Base-by-base conservation (phyloP, 83 land plant species). In the Picea abies region DNA sequence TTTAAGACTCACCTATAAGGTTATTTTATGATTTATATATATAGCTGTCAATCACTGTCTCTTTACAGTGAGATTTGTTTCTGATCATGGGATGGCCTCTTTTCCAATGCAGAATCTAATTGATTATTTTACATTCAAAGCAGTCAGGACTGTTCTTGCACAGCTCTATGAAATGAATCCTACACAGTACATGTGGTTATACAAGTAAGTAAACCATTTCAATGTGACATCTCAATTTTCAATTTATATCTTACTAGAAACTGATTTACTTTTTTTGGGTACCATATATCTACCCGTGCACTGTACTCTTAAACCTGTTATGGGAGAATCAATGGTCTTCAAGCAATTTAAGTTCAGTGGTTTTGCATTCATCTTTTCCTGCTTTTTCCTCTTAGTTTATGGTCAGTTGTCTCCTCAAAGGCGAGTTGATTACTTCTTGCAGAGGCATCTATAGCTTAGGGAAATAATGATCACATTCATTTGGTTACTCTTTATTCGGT, bases 111-210 rank as follows among this genome's bases (percentile, higher is more conserved):
- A 97, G 99, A 94, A 96, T 87, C 85, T 96, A 5, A 88, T 90
- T 1, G 93, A 97, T 76, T 97, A 92, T 81, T 97, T 97, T 85
- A 97, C 99, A 16, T 93, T 87, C 90, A 97, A 96, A 81, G 98
- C 99, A 39, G 93, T 92, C 47, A 91, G 93, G 84, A 94, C 97
- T 62, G 98, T 97, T 64, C 87, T 97, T 63, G 86, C 90, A 79
- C 99, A 97, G 86, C 97, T 97, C 10, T 93, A 94, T 79, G 99
- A 97, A 86, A 94, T 97, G 99, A 97, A 97, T 66, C 99, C 99
- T n/a, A 82, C 91, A 20, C 90, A 92, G 60, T 96, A 97, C 79
- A 87, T 75, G 63, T 97, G 97, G 98, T 88, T 97, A 47, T 96
- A 97, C 78, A 86, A 96, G 99, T 97, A 84, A 90, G 99, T 85